Conservation (phyloP, 768 basidiomycete genomes). For the Termitomyces sp. region DNA sequence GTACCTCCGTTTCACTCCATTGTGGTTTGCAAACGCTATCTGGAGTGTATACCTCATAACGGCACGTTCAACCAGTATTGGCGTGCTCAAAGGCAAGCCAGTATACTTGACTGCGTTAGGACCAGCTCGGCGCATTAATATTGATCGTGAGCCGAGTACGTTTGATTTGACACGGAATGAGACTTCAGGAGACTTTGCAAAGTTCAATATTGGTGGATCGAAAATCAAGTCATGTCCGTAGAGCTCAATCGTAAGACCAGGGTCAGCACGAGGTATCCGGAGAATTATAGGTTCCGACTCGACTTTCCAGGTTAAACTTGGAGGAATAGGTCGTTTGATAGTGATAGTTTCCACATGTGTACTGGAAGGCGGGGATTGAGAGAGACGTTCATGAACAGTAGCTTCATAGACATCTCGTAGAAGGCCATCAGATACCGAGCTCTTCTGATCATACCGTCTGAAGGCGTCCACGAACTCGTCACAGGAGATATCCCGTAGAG, state of each 20-base stretch:
- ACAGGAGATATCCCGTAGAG: conserved; percentile 54
- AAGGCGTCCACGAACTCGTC: conserved; percentile 85
- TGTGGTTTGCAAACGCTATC: conserved; percentile 71
- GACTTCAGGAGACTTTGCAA: conserved; percentile 70
- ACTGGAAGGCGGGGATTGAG: conserved; percentile 54
- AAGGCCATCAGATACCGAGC: conserved; percentile 66
- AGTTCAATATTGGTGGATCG: conserved; percentile 80
- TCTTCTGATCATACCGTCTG: conserved; percentile 66
- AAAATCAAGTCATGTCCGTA: conserved; percentile 85
- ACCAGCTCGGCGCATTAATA: conserved; percentile 81
- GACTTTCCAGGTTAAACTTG: conserved; percentile 77
- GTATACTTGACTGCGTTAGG: conserved; percentile 78
- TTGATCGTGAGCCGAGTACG: conserved; percentile 73
- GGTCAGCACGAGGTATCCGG: conserved; percentile 79
- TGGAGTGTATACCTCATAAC: conserved; percentile 99
- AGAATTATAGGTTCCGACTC: conserved; percentile 88
- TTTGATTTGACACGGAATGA: conserved; percentile 91
- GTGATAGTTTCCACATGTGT: conserved; percentile 51
- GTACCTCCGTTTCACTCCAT: conserved; percentile 72
- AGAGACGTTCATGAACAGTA: conserved; percentile 64
- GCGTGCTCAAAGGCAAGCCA: conserved; percentile 73
- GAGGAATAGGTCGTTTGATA: conserved; percentile 70
- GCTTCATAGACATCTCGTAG: conserved; percentile 77
- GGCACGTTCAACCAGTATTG: conserved; percentile 78
- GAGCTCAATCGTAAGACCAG: conserved; percentile 76